Conservation (phyloP, 78 protist species). For the Dictyostelium firmibasis region DNA sequence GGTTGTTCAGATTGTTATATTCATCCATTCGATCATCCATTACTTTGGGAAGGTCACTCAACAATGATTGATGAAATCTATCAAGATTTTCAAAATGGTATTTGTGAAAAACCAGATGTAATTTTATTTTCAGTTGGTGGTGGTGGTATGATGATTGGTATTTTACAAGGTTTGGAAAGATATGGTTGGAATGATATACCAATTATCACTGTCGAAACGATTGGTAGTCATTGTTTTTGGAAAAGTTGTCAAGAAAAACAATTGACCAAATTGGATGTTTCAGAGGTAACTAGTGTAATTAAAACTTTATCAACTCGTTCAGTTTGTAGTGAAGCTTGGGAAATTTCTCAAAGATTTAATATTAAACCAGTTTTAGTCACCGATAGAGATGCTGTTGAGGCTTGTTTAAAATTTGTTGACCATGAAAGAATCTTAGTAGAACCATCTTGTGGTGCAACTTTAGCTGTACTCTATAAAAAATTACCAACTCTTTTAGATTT, state of each 20-base stretch:
- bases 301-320: constrained; percentile 60
- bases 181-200: constrained; percentile 77
- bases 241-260: background rate
- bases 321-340: constrained; percentile 61
- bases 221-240: constrained; percentile 69
- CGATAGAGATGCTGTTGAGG: constrained; percentile 79
- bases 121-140: constrained; percentile 81
- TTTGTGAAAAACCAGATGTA: constrained; percentile 50
- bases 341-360: background rate
- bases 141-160: constrained; percentile 80
- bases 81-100: background rate
- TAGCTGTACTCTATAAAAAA: constrained; percentile 37
- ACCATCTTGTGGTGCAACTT: constrained; percentile 82
- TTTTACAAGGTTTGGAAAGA: constrained; percentile 40
- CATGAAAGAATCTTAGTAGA: constrained; percentile 78
- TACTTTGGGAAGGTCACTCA: constrained; percentile 82
- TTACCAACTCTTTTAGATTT: background rate
- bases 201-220: constrained; percentile 72
- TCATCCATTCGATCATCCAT: constrained; percentile 77
- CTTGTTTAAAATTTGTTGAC: constrained; percentile 61
- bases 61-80: constrained; percentile 61
- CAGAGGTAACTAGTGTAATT: background rate
- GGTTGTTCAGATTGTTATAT: constrained; percentile 49
- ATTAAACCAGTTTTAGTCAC: constrained; percentile 29
- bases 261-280: background rate